These are phyloP conservation scores for Cercospora nicotianae DNA, from an alignment of 2,329 filamentous ascomycete genomes.

Conservation along the genomic window DNA sequence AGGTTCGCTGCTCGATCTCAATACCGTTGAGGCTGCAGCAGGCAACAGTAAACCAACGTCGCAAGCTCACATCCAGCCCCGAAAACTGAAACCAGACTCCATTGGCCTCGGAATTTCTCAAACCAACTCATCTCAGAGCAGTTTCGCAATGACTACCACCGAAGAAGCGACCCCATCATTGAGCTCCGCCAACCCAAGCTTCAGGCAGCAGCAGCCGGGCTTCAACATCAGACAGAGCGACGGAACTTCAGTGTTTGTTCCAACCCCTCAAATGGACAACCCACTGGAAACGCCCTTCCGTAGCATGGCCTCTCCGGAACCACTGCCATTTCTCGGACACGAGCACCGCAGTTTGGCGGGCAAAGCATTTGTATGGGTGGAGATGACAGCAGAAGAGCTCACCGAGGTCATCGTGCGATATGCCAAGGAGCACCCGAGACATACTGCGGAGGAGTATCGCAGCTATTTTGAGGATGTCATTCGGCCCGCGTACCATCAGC, in stretches of 20 bases:
- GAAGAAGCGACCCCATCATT: not conserved
- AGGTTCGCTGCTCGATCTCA: conserved; percentile 1
- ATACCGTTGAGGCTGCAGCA: not conserved
- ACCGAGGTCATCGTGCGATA: conserved; percentile 19
- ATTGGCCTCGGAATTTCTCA: conserved; percentile 8
- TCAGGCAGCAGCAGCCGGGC: not conserved
- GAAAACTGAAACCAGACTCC: conserved; percentile 1
- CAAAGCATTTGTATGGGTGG: conserved; percentile 27
- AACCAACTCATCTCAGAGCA: not conserved
- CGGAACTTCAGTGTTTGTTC: conserved; percentile 8
- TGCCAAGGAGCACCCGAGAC: conserved; percentile 15
- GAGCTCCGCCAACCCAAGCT: not conserved
- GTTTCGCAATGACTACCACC: not conserved
- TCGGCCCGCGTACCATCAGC: conserved; percentile 24
- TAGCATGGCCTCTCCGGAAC: not conserved
- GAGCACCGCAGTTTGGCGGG: conserved; percentile 28
- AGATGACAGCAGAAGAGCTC: conserved; percentile 21
- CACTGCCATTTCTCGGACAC: not conserved
- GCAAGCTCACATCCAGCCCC: not conserved
- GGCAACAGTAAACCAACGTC: not conserved
- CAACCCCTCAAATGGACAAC: not conserved
- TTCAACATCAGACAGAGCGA: conserved; percentile 16
- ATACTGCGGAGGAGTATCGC: conserved; percentile 25
- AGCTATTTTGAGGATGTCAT: conserved; percentile 30
- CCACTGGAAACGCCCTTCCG: not conserved